phyloP scores from a whole-genome alignment of 495 filamentous ascomycete species.

The Hypoxylon crocopeplum region DNA sequence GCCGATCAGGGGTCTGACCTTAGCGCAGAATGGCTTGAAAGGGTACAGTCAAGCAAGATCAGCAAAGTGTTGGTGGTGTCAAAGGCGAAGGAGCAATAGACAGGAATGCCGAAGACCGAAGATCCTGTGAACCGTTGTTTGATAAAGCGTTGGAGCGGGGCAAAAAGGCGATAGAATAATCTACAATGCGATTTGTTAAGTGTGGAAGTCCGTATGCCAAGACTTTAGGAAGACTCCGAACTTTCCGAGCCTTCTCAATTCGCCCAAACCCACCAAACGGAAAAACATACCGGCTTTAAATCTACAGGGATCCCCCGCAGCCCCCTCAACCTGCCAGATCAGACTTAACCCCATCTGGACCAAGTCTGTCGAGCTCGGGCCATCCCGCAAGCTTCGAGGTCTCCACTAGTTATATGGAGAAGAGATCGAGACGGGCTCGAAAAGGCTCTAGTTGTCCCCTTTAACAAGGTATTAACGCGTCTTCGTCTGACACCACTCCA shows the following conservation, averaged over 20 bases:
- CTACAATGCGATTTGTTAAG: conserved; percentile 8
- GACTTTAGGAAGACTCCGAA: conserved; percentile 24
- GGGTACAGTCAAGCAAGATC: conserved; percentile 20
- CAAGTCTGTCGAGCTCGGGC: too few relatives aligned
- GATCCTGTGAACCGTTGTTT: conserved; percentile 33
- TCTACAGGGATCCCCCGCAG: too few relatives aligned
- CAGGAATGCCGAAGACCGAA: conserved; percentile 38
- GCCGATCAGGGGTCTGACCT: conserved; percentile 18
- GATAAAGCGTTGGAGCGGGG: conserved; percentile 27
- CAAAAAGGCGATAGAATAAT: conserved; percentile 19
- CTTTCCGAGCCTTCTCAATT: conserved; percentile 23
- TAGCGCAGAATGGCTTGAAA: conserved; percentile 25
- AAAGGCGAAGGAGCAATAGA: conserved; percentile 19
- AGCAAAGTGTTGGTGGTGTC: conserved; percentile 6
- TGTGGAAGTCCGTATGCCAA: conserved; percentile 13
- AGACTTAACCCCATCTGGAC: too few relatives aligned
- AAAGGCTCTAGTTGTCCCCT: too few relatives aligned
- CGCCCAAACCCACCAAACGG: neutral
- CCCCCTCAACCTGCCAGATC: too few relatives aligned
- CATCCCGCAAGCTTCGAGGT: conserved; percentile 21
- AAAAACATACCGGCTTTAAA: conserved; percentile 12
- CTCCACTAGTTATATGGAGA: too few relatives aligned
- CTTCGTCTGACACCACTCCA: neutral
- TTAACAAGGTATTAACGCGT: conserved; percentile 9
- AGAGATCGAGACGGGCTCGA: too few relatives aligned